phyloP scores from a whole-genome alignment of 495 filamentous ascomycete species.

The Parathielavia hyrcaniae region DNA sequence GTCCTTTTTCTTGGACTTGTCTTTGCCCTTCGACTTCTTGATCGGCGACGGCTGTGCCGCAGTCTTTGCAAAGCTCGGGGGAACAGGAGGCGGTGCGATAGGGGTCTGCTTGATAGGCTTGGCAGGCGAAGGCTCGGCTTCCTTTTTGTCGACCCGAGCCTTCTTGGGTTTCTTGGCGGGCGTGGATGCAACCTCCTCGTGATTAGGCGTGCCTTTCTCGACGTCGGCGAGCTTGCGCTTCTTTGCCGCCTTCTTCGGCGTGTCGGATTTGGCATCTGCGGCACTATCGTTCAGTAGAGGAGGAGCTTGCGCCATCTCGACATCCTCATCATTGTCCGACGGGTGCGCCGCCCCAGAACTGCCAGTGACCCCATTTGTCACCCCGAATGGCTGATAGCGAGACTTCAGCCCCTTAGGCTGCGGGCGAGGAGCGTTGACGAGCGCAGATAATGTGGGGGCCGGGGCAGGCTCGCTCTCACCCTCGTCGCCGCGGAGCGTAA shows the following conservation, averaged over 20 bases:
- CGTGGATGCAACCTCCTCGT: slow-evolving; percentile 12
- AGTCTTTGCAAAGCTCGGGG: neutral
- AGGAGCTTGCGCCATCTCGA: slow-evolving; percentile 30
- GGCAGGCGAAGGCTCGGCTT: neutral
- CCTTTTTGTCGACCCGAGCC: slow-evolving; percentile 19
- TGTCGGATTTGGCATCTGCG: slow-evolving; percentile 7
- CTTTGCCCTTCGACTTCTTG: slow-evolving; percentile 19
- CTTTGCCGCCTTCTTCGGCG: slow-evolving; percentile 28
- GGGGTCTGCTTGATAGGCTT: slow-evolving; percentile 26
- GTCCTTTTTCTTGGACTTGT: slow-evolving; percentile 20
- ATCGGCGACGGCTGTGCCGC: neutral
- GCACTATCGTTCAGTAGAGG: slow-evolving; percentile 1
- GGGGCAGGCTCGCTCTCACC: slow-evolving; percentile 20
- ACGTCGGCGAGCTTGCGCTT: slow-evolving; percentile 44
- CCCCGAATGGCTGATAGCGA: slow-evolving; percentile 42
- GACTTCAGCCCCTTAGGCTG: slow-evolving; percentile 43
- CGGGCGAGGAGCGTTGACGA: slow-evolving; percentile 31
- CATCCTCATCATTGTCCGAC: slow-evolving; percentile 29
- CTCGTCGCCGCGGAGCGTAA: slow-evolving; percentile 37
- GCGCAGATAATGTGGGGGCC: slow-evolving; percentile 22
- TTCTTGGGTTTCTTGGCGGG: slow-evolving; percentile 32
- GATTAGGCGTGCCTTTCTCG: slow-evolving; percentile 33
- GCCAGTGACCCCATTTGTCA: slow-evolving; percentile 20
- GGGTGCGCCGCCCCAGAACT: slow-evolving; percentile 21
- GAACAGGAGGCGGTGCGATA: slow-evolving; percentile 27